Conservation (phyloP, 352 stramenopile species). For the Globisporangium solare region DNA sequence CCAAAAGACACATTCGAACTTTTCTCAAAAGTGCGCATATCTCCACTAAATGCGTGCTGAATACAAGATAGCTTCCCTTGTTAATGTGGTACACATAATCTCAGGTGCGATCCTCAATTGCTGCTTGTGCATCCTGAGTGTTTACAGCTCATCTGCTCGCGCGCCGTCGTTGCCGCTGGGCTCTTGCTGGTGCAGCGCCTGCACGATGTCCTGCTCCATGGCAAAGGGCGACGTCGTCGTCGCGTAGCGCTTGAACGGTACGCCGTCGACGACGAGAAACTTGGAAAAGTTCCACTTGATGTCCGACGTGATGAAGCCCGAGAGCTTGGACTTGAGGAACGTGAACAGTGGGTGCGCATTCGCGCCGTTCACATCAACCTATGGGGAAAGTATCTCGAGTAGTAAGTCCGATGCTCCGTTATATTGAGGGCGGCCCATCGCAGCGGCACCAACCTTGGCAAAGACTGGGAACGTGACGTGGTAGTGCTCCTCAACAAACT, state of each 20-base stretch:
- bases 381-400: not conserved
- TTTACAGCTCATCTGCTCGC: conserved; percentile 5
- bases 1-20: no score
- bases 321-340: conserved; percentile 79
- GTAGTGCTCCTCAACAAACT: conserved; percentile 72
- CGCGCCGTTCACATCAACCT: conserved; percentile 93
- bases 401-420: not conserved
- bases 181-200: conserved; percentile 27
- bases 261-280: conserved; percentile 75
- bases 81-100: no score
- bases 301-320: conserved; percentile 61
- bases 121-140: not conserved
- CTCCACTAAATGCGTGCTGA: no score
- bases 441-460: conserved; percentile 54
- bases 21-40: no score
- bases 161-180: not conserved
- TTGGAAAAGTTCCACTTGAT: conserved; percentile 91
- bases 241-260: conserved; percentile 64
- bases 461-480: conserved; percentile 83
- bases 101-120: no score
- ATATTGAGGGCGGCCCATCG: no score
- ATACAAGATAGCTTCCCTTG: no score
- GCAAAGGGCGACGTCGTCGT: conserved; percentile 55
- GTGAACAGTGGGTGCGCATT: conserved; percentile 86
- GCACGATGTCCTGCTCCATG: conserved; percentile 64